phyloP scores from a whole-genome alignment of 441 rosid genomes.

The Manihot esculenta region DNA sequence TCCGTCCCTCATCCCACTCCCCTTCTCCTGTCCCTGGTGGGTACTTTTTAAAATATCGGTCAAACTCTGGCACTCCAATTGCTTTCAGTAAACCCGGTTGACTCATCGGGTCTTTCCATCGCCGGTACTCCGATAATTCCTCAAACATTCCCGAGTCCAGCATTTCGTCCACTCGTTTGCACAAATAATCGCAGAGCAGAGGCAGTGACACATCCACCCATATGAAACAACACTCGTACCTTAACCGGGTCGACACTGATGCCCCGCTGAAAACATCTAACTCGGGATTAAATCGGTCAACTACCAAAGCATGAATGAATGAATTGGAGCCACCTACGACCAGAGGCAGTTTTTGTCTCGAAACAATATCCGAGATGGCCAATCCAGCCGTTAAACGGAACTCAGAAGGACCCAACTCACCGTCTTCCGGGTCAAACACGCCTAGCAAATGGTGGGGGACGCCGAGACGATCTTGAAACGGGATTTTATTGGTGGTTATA shows the following conservation, averaged over 20 bases:
- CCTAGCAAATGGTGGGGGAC: conserved; percentile 81
- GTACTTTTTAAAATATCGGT: conserved; percentile 45
- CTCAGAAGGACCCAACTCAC: conserved; percentile 49
- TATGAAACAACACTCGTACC: conserved; percentile 70
- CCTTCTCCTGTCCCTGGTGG: conserved; percentile 32
- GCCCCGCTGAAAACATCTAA: conserved; percentile 43
- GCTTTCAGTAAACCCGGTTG: conserved; percentile 63
- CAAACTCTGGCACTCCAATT: conserved; percentile 88
- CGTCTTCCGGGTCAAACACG: conserved; percentile 33
- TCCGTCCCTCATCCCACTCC: conserved; percentile 34
- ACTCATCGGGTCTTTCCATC: conserved; percentile 24
- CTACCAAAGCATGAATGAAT: conserved; percentile 63
- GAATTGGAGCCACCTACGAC: conserved; percentile 93
- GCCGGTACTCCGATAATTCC: conserved; percentile 51
- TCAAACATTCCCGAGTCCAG: conserved; percentile 75
- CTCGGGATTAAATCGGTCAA: conserved; percentile 49
- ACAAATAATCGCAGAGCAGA: conserved; percentile 52
- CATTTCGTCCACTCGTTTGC: conserved; percentile 84
- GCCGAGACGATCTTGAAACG: conserved; percentile 48
- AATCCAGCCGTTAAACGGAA: conserved; percentile 51
- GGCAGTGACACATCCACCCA: conserved; percentile 76
- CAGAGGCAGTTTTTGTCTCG: conserved; percentile 52
- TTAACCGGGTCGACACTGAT: conserved; percentile 39
- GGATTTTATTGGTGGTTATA: conserved; percentile 75
- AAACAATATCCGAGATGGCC: conserved; percentile 38